Percentiles rank a stretch among this genome's conserved stretches.
Evolutionary conservation across 257 asterid species (phyloP).

Genomic region (Petrea volubilis): DNA sequence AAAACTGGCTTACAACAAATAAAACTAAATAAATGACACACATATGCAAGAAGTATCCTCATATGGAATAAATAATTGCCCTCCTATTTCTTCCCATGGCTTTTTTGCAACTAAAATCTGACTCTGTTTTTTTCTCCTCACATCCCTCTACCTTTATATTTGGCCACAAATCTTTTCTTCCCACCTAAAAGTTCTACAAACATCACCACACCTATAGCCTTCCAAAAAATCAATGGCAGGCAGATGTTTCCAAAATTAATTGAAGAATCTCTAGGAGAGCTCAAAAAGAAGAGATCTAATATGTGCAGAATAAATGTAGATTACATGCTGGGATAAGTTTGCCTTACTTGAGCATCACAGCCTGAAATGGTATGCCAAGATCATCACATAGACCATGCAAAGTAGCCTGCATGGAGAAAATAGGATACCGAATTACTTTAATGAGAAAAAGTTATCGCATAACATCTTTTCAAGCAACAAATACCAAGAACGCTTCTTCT

Average conservation of each 20-base stretch:
- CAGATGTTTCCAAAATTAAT: neutral
- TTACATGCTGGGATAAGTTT: slow-evolving; percentile 6
- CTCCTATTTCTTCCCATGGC: neutral
- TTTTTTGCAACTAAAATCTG: neutral
- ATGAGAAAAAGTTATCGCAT: neutral
- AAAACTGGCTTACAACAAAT: neutral
- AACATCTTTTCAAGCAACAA: neutral
- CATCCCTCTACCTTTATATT: neutral
- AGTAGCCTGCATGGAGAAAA: slow-evolving; percentile 45
- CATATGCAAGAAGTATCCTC: neutral
- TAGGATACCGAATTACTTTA: slow-evolving; percentile 10
- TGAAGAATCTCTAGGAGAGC: neutral
- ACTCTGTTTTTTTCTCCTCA: slow-evolving; percentile 1
- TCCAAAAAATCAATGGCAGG: neutral
- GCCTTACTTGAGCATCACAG: slow-evolving; percentile 71
- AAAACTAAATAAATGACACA: neutral
- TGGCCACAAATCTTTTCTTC: neutral
- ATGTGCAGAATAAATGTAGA: neutral
- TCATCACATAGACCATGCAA: slow-evolving; percentile 67
- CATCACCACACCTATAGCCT: neutral
- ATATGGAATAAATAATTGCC: neutral
- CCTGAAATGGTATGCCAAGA: slow-evolving; percentile 69
- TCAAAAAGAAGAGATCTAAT: neutral
- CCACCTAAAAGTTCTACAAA: neutral
- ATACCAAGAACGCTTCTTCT: neutral